phyloP scores from a whole-genome alignment of 495 filamentous ascomycete genomes.

The Penicillium waksmanii region DNA sequence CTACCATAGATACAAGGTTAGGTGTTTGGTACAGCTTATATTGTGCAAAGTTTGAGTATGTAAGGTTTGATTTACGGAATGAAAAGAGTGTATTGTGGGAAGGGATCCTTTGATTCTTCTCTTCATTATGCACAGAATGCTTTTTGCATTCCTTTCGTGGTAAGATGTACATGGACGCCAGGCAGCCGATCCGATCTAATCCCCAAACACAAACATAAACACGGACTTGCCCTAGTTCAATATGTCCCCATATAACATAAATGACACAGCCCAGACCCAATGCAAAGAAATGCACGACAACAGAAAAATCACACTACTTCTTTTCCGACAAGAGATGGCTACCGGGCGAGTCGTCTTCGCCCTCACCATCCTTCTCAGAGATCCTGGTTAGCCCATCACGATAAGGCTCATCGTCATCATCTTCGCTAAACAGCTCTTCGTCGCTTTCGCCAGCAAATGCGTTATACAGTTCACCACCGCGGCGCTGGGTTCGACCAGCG shows the following conservation, averaged over 20 bases:
- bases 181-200: conserved; percentile 12
- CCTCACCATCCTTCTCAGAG: conserved; percentile 25
- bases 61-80: neutral
- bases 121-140: conserved; percentile 11
- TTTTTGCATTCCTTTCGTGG: conserved; percentile 9
- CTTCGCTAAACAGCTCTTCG: conserved; percentile 66
- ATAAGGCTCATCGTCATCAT: conserved; percentile 56
- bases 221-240: conserved; percentile 6
- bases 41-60: neutral
- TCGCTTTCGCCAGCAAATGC: conserved; percentile 86
- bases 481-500: conserved; percentile 49
- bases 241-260: conserved; percentile 5
- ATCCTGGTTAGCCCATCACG: conserved; percentile 37
- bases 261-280: conserved; percentile 14
- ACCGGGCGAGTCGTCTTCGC: conserved; percentile 23
- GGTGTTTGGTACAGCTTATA: neutral
- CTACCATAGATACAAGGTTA: too few relatives aligned
- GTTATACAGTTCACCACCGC: conserved; percentile 88
- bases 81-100: neutral
- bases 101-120: conserved; percentile 1
- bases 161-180: conserved; percentile 21
- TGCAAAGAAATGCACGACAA: conserved; percentile 16
- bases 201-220: conserved; percentile 12
- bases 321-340: conserved; percentile 29
- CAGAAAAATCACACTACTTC: conserved; percentile 8